These are phyloP conservation scores for Tilletia horrida DNA, from an alignment of 1,284 basidiomycete genomes.

Conservation along the genomic window DNA sequence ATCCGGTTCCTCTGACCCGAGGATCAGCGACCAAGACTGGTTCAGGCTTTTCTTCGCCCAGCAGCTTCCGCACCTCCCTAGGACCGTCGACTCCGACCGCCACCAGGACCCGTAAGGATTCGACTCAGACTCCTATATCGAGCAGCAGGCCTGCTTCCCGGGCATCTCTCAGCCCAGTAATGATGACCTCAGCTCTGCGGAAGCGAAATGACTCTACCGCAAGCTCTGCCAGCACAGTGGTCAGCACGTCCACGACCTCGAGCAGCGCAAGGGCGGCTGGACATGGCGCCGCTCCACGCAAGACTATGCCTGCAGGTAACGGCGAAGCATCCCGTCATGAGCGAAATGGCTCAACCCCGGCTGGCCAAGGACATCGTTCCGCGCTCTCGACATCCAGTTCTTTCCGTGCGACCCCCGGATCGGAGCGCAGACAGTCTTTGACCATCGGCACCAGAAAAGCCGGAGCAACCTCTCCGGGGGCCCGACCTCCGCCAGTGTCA, in stretches of 20 bases:
- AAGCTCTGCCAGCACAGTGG: neutral
- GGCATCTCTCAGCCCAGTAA: conserved; percentile 3
- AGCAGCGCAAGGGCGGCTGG: conserved; percentile 6
- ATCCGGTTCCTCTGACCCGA: conserved; percentile 15
- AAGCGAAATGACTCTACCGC: neutral
- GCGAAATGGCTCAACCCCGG: neutral
- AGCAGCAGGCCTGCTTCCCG: conserved; percentile 9
- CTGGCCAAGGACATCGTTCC: neutral
- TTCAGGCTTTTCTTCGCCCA: conserved; percentile 1
- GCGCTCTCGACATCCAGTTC: neutral
- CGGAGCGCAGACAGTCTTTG: conserved; percentile 1
- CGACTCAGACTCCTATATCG: neutral
- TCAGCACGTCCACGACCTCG: neutral
- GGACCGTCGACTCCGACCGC: neutral
- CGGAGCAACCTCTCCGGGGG: neutral
- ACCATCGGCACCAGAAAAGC: neutral
- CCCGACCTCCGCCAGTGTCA: neutral
- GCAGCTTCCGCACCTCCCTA: conserved; percentile 9
- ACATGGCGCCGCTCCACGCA: neutral
- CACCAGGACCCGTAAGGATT: conserved; percentile 9
- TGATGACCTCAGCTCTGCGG: neutral
- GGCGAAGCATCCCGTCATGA: neutral
- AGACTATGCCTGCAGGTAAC: conserved; percentile 1
- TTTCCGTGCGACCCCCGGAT: neutral
- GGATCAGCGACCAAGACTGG: conserved; percentile 4